Conservation (phyloP, 306 rosid species). For the Rubus parviflorus region DNA sequence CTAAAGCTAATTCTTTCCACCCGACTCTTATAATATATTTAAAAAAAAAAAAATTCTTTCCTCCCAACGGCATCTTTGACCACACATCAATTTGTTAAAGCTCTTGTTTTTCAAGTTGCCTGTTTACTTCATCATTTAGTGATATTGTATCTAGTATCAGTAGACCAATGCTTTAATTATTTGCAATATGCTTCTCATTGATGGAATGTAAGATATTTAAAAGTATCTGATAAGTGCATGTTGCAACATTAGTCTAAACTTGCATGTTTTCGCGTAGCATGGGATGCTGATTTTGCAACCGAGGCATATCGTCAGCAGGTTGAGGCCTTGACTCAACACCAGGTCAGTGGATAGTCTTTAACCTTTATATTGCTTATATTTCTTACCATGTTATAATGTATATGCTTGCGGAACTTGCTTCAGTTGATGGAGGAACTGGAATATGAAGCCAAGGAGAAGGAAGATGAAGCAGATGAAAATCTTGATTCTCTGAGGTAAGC, state of each 20-base stretch:
- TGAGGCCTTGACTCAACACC: slow-evolving; percentile 92
- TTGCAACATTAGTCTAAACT: slow-evolving; percentile 18
- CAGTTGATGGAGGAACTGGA: slow-evolving; percentile 97
- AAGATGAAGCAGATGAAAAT: slow-evolving; percentile 69
- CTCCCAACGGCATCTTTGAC: neutral
- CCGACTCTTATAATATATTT: neutral
- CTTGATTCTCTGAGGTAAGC: slow-evolving; percentile 63
- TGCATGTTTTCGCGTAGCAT: slow-evolving; percentile 47
- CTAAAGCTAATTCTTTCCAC: neutral
- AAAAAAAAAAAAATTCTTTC: too few species aligned
- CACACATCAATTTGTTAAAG: neutral
- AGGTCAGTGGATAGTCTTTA: slow-evolving; percentile 47
- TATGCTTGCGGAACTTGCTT: slow-evolving; percentile 14
- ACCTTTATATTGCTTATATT: slow-evolving; percentile 17
- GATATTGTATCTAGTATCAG: neutral
- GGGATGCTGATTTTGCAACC: slow-evolving; percentile 99
- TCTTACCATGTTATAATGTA: slow-evolving; percentile 4
- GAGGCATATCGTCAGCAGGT: slow-evolving; percentile 98
- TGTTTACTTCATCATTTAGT: neutral
- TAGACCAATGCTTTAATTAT: neutral
- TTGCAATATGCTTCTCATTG: slow-evolving; percentile 5
- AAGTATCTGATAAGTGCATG: neutral
- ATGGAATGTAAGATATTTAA: slow-evolving; percentile 16
- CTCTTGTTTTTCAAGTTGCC: neutral
- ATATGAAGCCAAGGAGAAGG: slow-evolving; percentile 77